Evolutionary conservation across 2,329 filamentous ascomycete genomes (phyloP), one percentile per base, ranked within the genome.

Genomic region (Rachicladosporium sp.): DNA sequence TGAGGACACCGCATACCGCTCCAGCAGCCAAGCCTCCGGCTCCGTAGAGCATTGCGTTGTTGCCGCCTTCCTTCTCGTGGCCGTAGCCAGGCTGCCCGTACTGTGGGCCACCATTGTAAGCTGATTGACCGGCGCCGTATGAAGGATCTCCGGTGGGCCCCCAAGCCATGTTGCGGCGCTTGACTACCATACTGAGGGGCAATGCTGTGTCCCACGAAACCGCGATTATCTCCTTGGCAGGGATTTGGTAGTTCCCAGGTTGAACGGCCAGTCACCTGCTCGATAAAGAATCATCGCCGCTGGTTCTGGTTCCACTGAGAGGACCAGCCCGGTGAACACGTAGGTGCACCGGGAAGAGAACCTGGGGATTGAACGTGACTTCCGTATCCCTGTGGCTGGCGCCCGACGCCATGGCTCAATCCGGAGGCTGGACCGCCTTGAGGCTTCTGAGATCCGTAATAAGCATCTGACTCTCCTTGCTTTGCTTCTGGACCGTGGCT

Each of bases 201-300:
- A 27, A 6, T 8, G 7, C 23, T 27, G 23, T 27, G 23, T 27
- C 23, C 23, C 23, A 8, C 7, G 6, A 8, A 27, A 27, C 23
- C 23, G 7, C 23, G 5, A 8, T 27, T 6, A 27, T 27, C 23
- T 27, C 23, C 23, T 11, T 44, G 43, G 23, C 44, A 30, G 29
- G 44, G 49, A 29, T 23, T 35, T 11, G 78, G 76, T 10, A 68
- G 65, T 46, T 80, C 74, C 78, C 78, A 82, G 57, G 81, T 76
- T 0, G 74, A 71, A 42, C 68, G 70, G 12, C 76, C 74, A 9
- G 74, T 74, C 35, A 71, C 65, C 41, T 74, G 62, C 56, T 82
- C 76, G 41, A 76, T 66, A 52, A 78, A 83, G 61, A 74, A 82
- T 64, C 74, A 80, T 40, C 74, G 72, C 52, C 78, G 72, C 43